Evolutionary conservation across 805 yeast species (phyloP), one percentile per base, ranked within the genome.

Genomic region (Martiniozyma abietophila): DNA sequence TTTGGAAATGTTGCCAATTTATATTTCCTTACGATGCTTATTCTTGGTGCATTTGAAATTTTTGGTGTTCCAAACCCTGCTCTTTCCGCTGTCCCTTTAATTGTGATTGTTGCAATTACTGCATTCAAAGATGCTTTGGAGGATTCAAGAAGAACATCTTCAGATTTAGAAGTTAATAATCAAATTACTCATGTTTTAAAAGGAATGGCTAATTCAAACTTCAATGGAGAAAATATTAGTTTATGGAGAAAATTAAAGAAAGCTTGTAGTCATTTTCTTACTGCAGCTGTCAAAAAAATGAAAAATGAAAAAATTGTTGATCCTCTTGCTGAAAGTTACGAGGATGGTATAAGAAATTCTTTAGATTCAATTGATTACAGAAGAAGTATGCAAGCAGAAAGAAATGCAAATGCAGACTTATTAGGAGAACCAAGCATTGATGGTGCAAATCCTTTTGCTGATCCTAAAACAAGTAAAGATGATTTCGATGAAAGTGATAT

Each of bases 1-100:
- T 88, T 88, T 57, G 74, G 71, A 46, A 89, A 88, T 55, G 73
- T 88, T 42, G 98, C 98, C 28, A 89, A 89, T 58, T 63, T 84
- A 32, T 89, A 86, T 62, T 89, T 89, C 68, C 62, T 89, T 48
- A 62, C 76, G 23, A 64, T 84, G 59, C 79, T 79, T 49, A 77
- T 89, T 44, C 59, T 89, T 42, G 95, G 96, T 40, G 81, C 72
- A 2, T 80, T 80, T 53, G 64, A 67, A 33, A 76, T 82, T 25
- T 82, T 82, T 54, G 94, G 94, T 52, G 94, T 82, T 20, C 80
- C 86, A 3, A 73, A 69, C 39, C 94, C 94, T 1, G 83, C 74
- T 2, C 51, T 82, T 31, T 68, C 81, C 8, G 76, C 82, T 5
- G 89, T 80, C 20, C 94, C 94, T 2, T 66, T 82, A 52, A 76